Evolutionary conservation across 805 yeast genomes (phyloP).

Genomic region (Saccharomycopsis javanensis): DNA sequence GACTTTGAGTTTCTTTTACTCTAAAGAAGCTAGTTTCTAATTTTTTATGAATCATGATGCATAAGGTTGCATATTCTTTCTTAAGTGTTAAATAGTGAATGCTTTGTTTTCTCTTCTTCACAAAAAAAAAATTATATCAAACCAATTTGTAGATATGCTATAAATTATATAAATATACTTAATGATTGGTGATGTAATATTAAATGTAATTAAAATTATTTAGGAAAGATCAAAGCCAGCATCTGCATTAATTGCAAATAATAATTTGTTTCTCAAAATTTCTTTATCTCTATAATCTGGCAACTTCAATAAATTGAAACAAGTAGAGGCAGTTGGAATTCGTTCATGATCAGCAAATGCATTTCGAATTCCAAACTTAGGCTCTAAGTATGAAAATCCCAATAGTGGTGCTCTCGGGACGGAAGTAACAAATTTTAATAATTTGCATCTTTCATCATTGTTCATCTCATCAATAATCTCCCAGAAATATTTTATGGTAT

Average conservation of each 20-base stretch:
- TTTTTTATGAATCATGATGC: no score
- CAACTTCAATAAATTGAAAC: slow-evolving; percentile 76
- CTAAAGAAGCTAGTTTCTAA: no score
- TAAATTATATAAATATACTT: no score
- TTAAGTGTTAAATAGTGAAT: no score
- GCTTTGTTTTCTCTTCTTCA: no score
- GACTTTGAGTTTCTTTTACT: no score
- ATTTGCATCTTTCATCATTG: slow-evolving; percentile 48
- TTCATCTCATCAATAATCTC: slow-evolving; percentile 61
- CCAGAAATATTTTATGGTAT: slow-evolving; percentile 65
- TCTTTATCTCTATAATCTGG: slow-evolving; percentile 70
- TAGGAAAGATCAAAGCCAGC: slow-evolving; percentile 82
- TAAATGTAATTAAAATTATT: neutral
- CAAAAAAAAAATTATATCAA: no score
- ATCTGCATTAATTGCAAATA: slow-evolving; percentile 70
- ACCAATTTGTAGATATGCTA: no score
- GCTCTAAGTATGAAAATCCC: slow-evolving; percentile 69
- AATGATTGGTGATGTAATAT: neutral
- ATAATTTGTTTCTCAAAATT: slow-evolving; percentile 48
- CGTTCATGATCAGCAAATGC: slow-evolving; percentile 47
- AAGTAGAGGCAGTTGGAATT: slow-evolving; percentile 88
- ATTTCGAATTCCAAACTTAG: slow-evolving; percentile 71
- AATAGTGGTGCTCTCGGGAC: slow-evolving; percentile 85
- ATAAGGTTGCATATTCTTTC: no score
- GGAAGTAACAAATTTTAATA: slow-evolving; percentile 84